Base-by-base conservation (phyloP, 1,139 yeast genomes). In the Suhomyces ambrosiae region DNA sequence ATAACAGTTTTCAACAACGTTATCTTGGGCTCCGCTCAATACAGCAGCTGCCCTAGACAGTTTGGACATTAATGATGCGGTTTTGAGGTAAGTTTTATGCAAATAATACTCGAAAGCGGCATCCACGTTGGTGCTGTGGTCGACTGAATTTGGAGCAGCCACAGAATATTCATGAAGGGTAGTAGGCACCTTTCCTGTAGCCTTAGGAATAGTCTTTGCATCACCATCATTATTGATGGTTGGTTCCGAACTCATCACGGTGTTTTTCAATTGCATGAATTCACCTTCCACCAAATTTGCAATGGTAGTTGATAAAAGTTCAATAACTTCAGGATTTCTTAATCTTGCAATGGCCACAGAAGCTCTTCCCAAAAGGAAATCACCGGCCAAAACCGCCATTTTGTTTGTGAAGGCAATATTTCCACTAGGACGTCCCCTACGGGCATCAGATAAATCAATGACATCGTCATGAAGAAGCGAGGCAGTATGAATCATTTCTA, bases 251-350 rank as follows among this genome's bases (percentile, higher is more conserved):
- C 54, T 65, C 37, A 82, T 63, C 2, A 89, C 94, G 1, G 96
- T 88, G 62, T 92, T 92, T 53, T 90, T 90, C 67, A 92, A 76
- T 65, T 92, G 98, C 97, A 92, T 90, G 58, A 92, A 90, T 63
- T 92, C 98, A 32, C 98, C 98, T 65, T 94, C 98, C 1, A 92
- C 98, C 44, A 94, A 72, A 59, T 94, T 94, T 17, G 97, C 98
- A 58, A 92, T 92, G 27, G 97, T 86, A 6, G 97, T 92, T 4
- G 97, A 88, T 65, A 94, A 78, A 44, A 94, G 74, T 64, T 92
- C 98, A 46, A 89, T 90, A 34, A 92, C 98, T 66, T 92, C 97
- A n/a, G 96, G 94, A 59, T 92, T 90, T 58, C 97, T 74, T 36
- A 94, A 68, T 46, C 98, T 72, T 7, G 97, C 95, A 50, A 92